Evolutionary conservation across 2,329 filamentous ascomycete species (phyloP).

Genomic region (Triangularia setosa): DNA sequence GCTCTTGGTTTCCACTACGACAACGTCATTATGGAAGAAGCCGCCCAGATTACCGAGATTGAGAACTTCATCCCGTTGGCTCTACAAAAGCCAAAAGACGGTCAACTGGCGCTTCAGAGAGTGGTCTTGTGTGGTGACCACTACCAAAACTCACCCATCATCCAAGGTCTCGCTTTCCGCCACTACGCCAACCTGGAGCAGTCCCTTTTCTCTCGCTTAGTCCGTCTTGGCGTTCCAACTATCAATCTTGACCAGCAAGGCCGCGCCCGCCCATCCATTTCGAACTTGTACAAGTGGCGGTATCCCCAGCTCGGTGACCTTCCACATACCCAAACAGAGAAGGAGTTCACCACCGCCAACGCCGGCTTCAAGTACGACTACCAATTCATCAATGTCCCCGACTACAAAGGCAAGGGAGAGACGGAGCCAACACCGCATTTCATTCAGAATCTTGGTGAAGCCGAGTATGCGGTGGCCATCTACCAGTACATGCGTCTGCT

Average conservation of each 20-base stretch:
- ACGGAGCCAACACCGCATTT: constrained; percentile 89
- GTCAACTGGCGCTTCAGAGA: constrained; percentile 73
- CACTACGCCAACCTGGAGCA: constrained; percentile 96
- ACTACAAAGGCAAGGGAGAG: constrained; percentile 89
- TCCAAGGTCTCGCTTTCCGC: constrained; percentile 90
- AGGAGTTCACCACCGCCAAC: constrained; percentile 78
- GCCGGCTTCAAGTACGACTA: constrained; percentile 91
- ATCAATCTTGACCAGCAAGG: constrained; percentile 92
- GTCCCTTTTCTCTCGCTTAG: constrained; percentile 85
- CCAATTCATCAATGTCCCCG: constrained; percentile 92
- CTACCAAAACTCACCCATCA: constrained; percentile 91
- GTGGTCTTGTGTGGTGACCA: constrained; percentile 94
- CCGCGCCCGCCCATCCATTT: constrained; percentile 80
- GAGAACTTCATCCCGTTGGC: constrained; percentile 94
- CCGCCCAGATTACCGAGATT: constrained; percentile 94
- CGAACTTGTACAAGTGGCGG: constrained; percentile 88
- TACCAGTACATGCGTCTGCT: constrained; percentile 97
- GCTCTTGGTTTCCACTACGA: constrained; percentile 94
- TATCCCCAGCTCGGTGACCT: constrained; percentile 79
- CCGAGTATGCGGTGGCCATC: constrained; percentile 92
- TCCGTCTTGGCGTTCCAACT: constrained; percentile 86
- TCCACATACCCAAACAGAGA: constrained; percentile 62
- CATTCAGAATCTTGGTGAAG: constrained; percentile 93
- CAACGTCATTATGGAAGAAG: constrained; percentile 98
- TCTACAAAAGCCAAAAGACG: constrained; percentile 76